phyloP scores from a whole-genome alignment of 371 early-diverging fungal species.

The Mortierella sp. region DNA sequence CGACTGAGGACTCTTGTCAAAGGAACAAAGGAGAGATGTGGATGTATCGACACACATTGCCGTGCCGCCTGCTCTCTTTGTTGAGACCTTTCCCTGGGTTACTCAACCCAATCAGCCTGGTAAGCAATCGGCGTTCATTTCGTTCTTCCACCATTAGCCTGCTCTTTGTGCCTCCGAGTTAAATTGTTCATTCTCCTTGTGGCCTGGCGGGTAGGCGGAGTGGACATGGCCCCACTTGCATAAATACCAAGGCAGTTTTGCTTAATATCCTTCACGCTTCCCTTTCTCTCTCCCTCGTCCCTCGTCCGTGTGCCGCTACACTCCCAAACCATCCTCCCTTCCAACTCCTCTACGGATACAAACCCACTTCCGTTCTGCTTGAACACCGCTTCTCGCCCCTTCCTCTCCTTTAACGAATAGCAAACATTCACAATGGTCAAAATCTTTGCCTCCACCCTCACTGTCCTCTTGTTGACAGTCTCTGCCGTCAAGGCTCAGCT shows the following conservation, averaged over 20 bases:
- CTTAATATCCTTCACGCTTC: constrained; percentile 1
- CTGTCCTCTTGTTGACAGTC: constrained; percentile 36
- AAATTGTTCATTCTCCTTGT: background rate
- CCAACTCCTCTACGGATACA: constrained; percentile 12
- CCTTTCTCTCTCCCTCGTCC: constrained; percentile 2
- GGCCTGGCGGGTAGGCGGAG: no score
- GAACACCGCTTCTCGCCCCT: constrained; percentile 17
- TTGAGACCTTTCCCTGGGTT: no score
- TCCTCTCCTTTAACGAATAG: constrained; percentile 42
- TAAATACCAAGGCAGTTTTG: background rate
- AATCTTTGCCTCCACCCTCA: constrained; percentile 23
- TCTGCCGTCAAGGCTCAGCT: constrained; percentile 44
- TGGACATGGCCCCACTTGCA: no score
- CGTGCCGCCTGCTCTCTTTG: no score
- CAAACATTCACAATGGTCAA: constrained; percentile 31
- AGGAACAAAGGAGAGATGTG: no score
- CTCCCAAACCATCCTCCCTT: background rate
- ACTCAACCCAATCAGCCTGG: no score
- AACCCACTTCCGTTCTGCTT: constrained; percentile 4
- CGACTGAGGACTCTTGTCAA: no score
- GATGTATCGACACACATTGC: no score
- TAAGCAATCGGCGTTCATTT: no score
- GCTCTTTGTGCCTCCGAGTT: no score
- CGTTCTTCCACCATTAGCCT: no score
- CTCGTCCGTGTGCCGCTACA: no score